Evolutionary conservation across 2,329 filamentous ascomycete species (phyloP), one percentile per base, ranked within the genome.

Genomic region (Microascus cirrosus): DNA sequence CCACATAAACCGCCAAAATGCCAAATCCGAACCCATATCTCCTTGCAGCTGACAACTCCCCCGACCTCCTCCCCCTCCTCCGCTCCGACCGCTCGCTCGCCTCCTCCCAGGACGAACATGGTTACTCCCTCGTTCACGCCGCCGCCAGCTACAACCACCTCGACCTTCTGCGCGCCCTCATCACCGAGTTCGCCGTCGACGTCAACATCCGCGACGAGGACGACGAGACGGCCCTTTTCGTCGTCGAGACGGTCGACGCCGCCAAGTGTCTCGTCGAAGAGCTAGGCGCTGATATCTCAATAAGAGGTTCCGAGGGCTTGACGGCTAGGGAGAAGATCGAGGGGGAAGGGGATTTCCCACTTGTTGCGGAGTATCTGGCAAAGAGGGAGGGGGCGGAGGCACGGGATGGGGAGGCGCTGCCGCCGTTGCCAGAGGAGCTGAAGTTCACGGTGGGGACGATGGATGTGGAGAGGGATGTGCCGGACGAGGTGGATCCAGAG

Each of bases 111-210:
- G 94, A 99, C 71, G 84, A 87, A 60, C 88, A 96, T 67, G 94
- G 94, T 66, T 99, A 99, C 75, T 95, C 91, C 53, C 83, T 97
- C 28, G 77, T 97, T 54, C 94, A 99, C 72, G 94, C 94, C 56
- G 90, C 93, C 18, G 86, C 90, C 20, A 96, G 92, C 64, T 99
- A 97, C 78, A 88, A 87, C 68, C 92, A 97, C 68, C 74, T 90
- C 39, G 82, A 88, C 58, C 84, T 99, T 18, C 80, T 96, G 18
- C 86, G 88, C 60, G 72, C 83, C 0, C 80, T 99, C 6, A 78
- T 96, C 32, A 77, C 77, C 53, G 89, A 93, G 36, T 90, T 92
- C 71, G 73, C 84, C 13, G 92, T 93, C 25, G 77, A 92, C 60
- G 82, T 91, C 54, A 86, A 96, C 68, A 76, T 96, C 56, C 82